Evolutionary conservation across 768 basidiomycete species (phyloP).

Genomic region (Hebeloma cylindrosporum): DNA sequence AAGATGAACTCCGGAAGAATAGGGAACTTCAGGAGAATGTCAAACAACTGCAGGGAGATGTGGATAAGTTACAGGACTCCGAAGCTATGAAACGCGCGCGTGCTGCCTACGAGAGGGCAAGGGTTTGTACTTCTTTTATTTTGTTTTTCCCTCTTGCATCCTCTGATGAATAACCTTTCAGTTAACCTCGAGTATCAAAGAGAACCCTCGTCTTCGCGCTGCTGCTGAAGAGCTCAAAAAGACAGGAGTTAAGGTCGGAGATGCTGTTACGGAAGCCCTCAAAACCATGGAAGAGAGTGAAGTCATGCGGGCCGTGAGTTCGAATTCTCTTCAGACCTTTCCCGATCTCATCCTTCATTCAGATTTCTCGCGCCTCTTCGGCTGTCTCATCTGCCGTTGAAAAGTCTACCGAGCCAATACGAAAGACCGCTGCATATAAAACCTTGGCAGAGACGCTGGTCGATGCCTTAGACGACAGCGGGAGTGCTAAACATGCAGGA

Average conservation of each 20-base stretch:
- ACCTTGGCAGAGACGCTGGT: constrained; percentile 82
- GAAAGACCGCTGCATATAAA: constrained; percentile 95
- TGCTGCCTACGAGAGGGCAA: constrained; percentile 91
- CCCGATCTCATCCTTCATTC: constrained; percentile 3
- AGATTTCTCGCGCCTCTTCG: constrained; percentile 86
- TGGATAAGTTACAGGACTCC: constrained; percentile 95
- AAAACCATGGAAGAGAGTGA: constrained; percentile 95
- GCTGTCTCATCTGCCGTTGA: constrained; percentile 85
- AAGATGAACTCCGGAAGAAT: constrained; percentile 91
- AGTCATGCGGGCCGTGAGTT: constrained; percentile 76
- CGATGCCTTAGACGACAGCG: constrained; percentile 93
- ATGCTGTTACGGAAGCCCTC: constrained; percentile 91
- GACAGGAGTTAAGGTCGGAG: constrained; percentile 87
- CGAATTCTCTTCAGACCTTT: not conserved
- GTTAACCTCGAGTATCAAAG: constrained; percentile 93
- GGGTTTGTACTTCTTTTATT: constrained; percentile 56
- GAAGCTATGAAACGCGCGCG: constrained; percentile 92
- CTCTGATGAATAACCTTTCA: constrained; percentile 32
- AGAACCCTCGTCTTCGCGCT: constrained; percentile 88
- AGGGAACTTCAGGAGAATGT: constrained; percentile 95
- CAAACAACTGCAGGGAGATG: constrained; percentile 96
- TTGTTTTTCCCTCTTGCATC: not conserved
- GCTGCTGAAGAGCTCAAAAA: constrained; percentile 93
- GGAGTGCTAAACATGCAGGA: constrained; percentile 90
- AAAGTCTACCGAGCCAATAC: constrained; percentile 92